Percentiles rank a stretch among this genome's conserved stretches.
These are phyloP conservation scores for Leucosporidium yakuticum DNA, from an alignment of 768 basidiomycete species.

Conservation along the genomic window DNA sequence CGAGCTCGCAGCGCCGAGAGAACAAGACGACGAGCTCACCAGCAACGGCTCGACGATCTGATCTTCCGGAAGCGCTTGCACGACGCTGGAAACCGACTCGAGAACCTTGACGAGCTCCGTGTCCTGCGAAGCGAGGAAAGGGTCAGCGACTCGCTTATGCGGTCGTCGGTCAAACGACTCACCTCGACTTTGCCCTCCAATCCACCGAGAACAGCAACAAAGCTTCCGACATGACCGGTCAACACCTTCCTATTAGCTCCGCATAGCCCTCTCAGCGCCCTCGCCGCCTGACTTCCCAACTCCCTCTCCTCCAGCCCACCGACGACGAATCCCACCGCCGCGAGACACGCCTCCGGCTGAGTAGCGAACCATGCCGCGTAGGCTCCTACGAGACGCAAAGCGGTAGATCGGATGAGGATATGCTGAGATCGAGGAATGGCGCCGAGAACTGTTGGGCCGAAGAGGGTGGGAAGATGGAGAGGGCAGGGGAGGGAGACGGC, in stretches of 20 bases:
- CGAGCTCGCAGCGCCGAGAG: not conserved
- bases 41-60: constrained; percentile 44
- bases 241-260: constrained; percentile 45
- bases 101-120: constrained; percentile 47
- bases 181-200: constrained; percentile 44
- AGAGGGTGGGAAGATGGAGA: constrained; percentile 56
- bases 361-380: constrained; percentile 33
- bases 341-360: constrained; percentile 45
- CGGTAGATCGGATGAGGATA: constrained; percentile 50
- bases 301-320: constrained; percentile 39
- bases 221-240: constrained; percentile 45
- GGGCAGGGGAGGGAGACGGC: constrained; percentile 46
- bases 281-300: constrained; percentile 43
- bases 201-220: constrained; percentile 45
- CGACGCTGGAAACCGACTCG: constrained; percentile 46
- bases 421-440: constrained; percentile 64
- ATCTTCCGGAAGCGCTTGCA: constrained; percentile 44
- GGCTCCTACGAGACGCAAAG: constrained; percentile 44
- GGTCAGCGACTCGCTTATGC: too few relatives aligned
- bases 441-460: constrained; percentile 56
- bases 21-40: constrained; percentile 21
- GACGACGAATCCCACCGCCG: constrained; percentile 45
- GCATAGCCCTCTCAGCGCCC: constrained; percentile 45
- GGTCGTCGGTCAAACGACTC: too few relatives aligned
- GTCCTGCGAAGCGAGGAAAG: constrained; percentile 31